Evolutionary conservation across 2,329 filamentous ascomycete species (phyloP), one percentile per base, ranked within the genome.

Genomic region (Triangularia verruculosa): DNA sequence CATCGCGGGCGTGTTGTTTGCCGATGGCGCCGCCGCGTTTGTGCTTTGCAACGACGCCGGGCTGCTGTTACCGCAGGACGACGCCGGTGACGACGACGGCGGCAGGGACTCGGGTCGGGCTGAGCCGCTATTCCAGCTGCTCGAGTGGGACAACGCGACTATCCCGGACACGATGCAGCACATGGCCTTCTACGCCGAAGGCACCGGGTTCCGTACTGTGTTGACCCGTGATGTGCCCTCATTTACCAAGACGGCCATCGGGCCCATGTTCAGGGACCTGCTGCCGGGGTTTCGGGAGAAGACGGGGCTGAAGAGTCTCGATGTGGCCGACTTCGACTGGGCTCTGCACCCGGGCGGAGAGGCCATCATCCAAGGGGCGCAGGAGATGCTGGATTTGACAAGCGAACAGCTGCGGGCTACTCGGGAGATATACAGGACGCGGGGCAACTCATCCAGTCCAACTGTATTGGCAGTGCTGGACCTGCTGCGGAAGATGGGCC

Each of bases 241-340:
- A 32, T 28, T 20, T 11, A 57, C 54, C 12, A 32, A 28, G 25
- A 32, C 20, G 24, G 54, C 54, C 17, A 57, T 57, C 24, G 24
- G 24, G 54, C 54, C 54, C 54, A 57, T 57, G 54, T 57, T 57
- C 28, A 30, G 17, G 24, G n/a, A 57, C 24, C 13, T 57, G 11
- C 54, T 57, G 24, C 54, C 54, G 13, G 27, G 17, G 17, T 28
- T 25, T 30, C 54, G 25, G 11, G 24, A 7, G 17, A 57, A 57
- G 17, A 20, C 54, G 24, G 7, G 13, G 9, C 30, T 30, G 25
- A 25, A 25, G 22, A 27, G 51, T 27, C 25, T 22, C 54, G 24
- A 57, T 30, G n/a, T 57, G 54, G 54, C 22, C 54, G 24, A 57
- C 54, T 32, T 57, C 17, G 54, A 57, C 54, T 57, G 54, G 54